A percentile compares a stretch with the other conserved stretches of the same genome.
phyloP scores from a whole-genome alignment of 2,329 filamentous ascomycete genomes.

The Paraphaeosphaeria minitans region DNA sequence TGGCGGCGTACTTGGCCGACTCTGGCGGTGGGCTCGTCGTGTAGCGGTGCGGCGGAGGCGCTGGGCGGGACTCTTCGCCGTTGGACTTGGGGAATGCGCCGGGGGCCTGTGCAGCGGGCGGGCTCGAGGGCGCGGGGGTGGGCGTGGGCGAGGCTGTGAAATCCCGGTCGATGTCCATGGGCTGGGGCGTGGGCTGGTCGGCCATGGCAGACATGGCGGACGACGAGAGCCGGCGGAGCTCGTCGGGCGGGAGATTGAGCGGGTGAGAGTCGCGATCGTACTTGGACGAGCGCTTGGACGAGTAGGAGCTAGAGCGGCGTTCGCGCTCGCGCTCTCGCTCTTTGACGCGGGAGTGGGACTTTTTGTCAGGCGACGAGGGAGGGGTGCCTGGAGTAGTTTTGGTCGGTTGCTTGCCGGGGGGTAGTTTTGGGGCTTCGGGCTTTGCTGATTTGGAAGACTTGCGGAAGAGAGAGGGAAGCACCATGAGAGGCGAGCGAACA shows the following conservation, averaged over 20 bases:
- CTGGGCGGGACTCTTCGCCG: slow-evolving; percentile 59
- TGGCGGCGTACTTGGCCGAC: slow-evolving; percentile 45
- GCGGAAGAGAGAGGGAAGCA: slow-evolving; percentile 46
- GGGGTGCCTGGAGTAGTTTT: slow-evolving; percentile 35
- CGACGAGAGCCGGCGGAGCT: slow-evolving; percentile 76
- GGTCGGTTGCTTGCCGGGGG: slow-evolving; percentile 28
- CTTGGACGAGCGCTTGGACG: slow-evolving; percentile 46
- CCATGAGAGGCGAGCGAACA: slow-evolving; percentile 39
- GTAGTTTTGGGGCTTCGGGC: slow-evolving; percentile 28
- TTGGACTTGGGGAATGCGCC: slow-evolving; percentile 57
- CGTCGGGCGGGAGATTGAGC: slow-evolving; percentile 86
- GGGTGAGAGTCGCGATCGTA: slow-evolving; percentile 77
- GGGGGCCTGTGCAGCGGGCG: slow-evolving; percentile 51
- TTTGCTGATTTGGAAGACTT: slow-evolving; percentile 43
- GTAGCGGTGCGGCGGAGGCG: slow-evolving; percentile 72
- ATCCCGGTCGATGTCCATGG: slow-evolving; percentile 80
- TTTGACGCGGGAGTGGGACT: slow-evolving; percentile 37
- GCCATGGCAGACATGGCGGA: slow-evolving; percentile 66
- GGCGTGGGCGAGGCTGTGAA: slow-evolving; percentile 61
- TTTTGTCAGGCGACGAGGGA: slow-evolving; percentile 47
- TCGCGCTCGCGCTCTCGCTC: slow-evolving; percentile 40
- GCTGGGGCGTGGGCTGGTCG: slow-evolving; percentile 61
- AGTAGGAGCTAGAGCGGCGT: slow-evolving; percentile 39
- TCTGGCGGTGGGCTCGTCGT: slow-evolving; percentile 56
- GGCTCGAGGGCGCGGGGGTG: slow-evolving; percentile 57